Conservation (phyloP, 2,329 filamentous ascomycete genomes). For the Thelonectria rubi region DNA sequence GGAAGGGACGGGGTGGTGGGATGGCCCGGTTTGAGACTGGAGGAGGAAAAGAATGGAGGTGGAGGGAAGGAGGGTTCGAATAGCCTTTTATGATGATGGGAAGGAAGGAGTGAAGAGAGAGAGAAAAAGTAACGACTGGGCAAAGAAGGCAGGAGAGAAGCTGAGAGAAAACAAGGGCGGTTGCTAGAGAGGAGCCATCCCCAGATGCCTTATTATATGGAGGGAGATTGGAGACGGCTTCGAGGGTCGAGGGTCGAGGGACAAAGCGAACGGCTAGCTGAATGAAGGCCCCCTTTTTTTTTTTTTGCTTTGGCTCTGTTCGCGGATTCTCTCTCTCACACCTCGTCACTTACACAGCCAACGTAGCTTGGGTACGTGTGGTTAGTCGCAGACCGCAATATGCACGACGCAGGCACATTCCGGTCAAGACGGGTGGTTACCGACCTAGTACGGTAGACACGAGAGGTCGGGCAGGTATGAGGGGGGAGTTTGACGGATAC, state of each 20-base stretch:
- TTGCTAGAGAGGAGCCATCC: slow-evolving; percentile 14
- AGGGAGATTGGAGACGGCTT: slow-evolving; percentile 13
- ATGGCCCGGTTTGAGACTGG: neutral
- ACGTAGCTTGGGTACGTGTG: slow-evolving; percentile 14
- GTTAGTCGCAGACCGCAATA: slow-evolving; percentile 1
- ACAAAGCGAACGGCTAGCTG: slow-evolving; percentile 18
- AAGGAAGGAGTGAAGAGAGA: neutral
- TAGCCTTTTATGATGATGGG: neutral
- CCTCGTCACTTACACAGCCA: slow-evolving; percentile 21
- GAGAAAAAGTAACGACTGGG: neutral
- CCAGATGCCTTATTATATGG: slow-evolving; percentile 25
- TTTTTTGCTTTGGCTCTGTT: neutral
- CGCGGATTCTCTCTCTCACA: neutral
- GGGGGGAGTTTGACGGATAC: too few species aligned
- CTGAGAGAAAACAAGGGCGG: slow-evolving; percentile 12
- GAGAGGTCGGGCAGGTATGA: too few species aligned
- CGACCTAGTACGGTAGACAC: neutral
- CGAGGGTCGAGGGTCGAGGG: slow-evolving; percentile 4
- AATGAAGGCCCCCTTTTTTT: slow-evolving; percentile 18
- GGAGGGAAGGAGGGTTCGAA: slow-evolving; percentile 6
- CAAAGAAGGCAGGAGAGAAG: slow-evolving; percentile 10
- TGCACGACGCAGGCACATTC: slow-evolving; percentile 11
- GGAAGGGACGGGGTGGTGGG: slow-evolving; percentile 10
- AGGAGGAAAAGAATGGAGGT: neutral
- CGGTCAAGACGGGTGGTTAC: slow-evolving; percentile 13